A percentile compares a stretch with the other conserved stretches of the same genome.
These are phyloP conservation scores for Cercospora brassicicola DNA, from an alignment of 2,329 filamentous ascomycete genomes.

Conservation along the genomic window DNA sequence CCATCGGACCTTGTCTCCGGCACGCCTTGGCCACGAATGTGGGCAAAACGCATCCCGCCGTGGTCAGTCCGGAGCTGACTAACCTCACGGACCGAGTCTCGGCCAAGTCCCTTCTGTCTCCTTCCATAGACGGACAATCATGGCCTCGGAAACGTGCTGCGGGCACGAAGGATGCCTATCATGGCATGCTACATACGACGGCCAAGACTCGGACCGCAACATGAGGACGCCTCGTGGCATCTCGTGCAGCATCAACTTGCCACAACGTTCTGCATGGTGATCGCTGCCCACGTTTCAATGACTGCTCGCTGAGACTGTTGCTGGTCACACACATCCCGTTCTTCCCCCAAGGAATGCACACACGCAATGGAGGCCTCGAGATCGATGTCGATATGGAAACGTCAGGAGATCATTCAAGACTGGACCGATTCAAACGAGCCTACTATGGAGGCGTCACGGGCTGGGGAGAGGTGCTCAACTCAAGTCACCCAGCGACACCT, in stretches of 20 bases:
- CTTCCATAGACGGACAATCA: background rate
- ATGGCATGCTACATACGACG: background rate
- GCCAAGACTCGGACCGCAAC: background rate
- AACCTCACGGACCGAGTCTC: background rate
- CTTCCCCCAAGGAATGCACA: background rate
- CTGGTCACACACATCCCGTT: background rate
- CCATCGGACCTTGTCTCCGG: background rate
- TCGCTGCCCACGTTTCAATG: background rate
- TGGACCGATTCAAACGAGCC: background rate
- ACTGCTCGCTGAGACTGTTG: background rate
- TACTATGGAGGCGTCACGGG: background rate
- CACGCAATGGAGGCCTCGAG: background rate
- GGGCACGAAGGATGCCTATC: background rate
- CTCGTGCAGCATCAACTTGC: background rate
- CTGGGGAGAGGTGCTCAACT: background rate
- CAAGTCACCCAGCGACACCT: conserved; percentile 18
- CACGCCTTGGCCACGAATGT: background rate
- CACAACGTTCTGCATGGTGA: background rate
- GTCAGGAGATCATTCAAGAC: background rate
- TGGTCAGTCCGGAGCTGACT: background rate
- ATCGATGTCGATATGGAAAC: background rate
- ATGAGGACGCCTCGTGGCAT: background rate
- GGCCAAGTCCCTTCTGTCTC: background rate
- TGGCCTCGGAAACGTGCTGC: background rate
- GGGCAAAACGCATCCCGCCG: background rate